These are phyloP conservation scores for Aspergillus ruber DNA, from an alignment of 2,329 filamentous ascomycete species.

Conservation along the genomic window DNA sequence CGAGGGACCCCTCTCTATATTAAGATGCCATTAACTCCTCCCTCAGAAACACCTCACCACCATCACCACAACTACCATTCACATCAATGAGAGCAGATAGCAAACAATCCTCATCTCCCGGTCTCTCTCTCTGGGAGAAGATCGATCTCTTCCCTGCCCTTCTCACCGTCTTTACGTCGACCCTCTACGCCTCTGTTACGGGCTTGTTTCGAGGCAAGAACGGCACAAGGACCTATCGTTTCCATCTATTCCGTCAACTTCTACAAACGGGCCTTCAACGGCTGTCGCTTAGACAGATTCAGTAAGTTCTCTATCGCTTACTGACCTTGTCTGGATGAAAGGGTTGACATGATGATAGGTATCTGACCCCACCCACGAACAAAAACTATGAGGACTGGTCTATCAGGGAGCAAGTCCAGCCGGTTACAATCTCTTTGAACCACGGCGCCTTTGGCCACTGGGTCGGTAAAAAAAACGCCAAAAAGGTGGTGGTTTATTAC, in stretches of 20 bases:
- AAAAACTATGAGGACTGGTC: slow-evolving; percentile 20
- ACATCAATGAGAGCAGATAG: background rate
- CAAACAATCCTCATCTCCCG: background rate
- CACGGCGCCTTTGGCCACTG: slow-evolving; percentile 30
- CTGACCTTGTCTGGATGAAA: background rate
- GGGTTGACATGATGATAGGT: background rate
- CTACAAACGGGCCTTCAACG: slow-evolving; percentile 22
- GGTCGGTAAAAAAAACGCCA: slow-evolving; percentile 34
- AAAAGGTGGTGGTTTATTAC: slow-evolving; percentile 33
- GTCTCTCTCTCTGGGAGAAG: slow-evolving; percentile 31
- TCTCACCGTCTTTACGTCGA: slow-evolving; percentile 19
- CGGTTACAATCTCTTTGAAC: slow-evolving; percentile 24
- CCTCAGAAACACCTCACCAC: background rate
- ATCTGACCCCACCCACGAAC: slow-evolving; percentile 16
- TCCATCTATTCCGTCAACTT: slow-evolving; percentile 28
- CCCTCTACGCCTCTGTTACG: slow-evolving; percentile 26
- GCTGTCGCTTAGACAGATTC: slow-evolving; percentile 21
- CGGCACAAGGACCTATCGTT: slow-evolving; percentile 28
- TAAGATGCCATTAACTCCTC: background rate
- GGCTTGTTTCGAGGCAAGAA: slow-evolving; percentile 33
- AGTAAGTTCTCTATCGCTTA: slow-evolving; percentile 19
- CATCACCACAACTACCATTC: background rate
- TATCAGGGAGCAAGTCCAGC: slow-evolving; percentile 19
- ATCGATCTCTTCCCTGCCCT: slow-evolving; percentile 22
- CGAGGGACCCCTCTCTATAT: background rate